These are phyloP conservation scores for Trichosporon ovoides DNA, from an alignment of 1,284 basidiomycete species.

Conservation along the genomic window DNA sequence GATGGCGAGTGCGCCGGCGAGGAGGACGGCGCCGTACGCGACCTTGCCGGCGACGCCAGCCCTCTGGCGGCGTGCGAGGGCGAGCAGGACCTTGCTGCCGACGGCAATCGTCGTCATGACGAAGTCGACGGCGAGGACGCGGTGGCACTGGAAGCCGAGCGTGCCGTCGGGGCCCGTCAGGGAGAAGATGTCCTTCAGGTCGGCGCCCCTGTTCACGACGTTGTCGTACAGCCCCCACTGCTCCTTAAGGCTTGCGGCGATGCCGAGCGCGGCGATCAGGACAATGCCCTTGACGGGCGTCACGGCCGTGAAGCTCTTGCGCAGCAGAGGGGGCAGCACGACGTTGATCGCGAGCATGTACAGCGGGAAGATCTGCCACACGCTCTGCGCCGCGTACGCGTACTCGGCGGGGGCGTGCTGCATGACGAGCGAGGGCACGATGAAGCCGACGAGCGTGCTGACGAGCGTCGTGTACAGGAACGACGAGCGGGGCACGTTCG, in stretches of 20 bases:
- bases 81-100: constrained; percentile 7
- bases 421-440: constrained; percentile 1
- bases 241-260: neutral
- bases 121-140: constrained; percentile 12
- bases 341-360: constrained; percentile 19
- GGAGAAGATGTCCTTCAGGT: neutral
- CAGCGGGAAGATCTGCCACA: constrained; percentile 15
- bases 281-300: constrained; percentile 11
- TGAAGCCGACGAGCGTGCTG: constrained; percentile 10
- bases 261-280: constrained; percentile 15
- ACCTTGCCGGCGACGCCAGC: neutral
- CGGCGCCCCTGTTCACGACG: neutral
- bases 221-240: constrained; percentile 1
- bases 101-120: constrained; percentile 5
- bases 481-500: constrained; percentile 15
- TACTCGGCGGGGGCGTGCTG: neutral
- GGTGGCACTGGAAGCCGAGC: constrained; percentile 2
- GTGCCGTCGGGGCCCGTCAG: neutral
- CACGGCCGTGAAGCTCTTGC: constrained; percentile 4
- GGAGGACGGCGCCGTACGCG: neutral
- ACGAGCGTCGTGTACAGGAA: constrained; percentile 16
- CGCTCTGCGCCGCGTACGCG: constrained; percentile 9
- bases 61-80: constrained; percentile 4
- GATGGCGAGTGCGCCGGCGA: neutral
- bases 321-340: constrained; percentile 11